These are phyloP conservation scores for Phlyctochytrium arcticum DNA, from an alignment of 192 early-diverging fungal genomes.

Conservation along the genomic window DNA sequence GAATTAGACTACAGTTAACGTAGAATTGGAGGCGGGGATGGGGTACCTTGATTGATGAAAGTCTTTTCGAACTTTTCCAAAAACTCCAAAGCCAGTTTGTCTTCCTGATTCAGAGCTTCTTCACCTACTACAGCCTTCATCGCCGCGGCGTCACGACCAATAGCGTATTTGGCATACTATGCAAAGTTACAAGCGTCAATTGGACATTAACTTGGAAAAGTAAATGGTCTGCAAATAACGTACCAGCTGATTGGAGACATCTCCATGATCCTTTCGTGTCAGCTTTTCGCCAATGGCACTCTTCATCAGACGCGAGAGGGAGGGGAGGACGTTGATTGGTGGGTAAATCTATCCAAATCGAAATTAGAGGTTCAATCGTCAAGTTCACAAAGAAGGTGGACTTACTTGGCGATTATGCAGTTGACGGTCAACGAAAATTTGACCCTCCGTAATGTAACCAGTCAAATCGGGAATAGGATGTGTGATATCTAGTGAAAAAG, in stretches of 20 bases:
- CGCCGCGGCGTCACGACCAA: constrained; percentile 95
- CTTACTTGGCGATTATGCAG: constrained; percentile 87
- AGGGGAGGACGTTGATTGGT: constrained; percentile 98
- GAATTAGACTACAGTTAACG: neutral
- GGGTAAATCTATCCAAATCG: constrained; percentile 74
- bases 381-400: neutral
- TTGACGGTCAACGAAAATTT: constrained; percentile 99
- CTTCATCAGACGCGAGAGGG: constrained; percentile 99
- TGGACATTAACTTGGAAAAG: no score
- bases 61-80: constrained; percentile 98
- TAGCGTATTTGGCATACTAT: constrained; percentile 97
- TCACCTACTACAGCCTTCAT: constrained; percentile 99
- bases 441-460: constrained; percentile 99
- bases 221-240: neutral
- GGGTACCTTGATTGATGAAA: constrained; percentile 87
- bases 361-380: neutral
- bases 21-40: neutral
- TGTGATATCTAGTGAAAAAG: constrained; percentile 74
- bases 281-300: constrained; percentile 97
- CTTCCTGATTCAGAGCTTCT: constrained; percentile 96
- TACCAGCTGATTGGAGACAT: constrained; percentile 97
- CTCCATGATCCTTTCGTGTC: constrained; percentile 97
- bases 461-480: constrained; percentile 99
- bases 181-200: neutral
- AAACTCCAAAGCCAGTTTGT: constrained; percentile 96